phyloP scores from a whole-genome alignment of 345 rosid species.

The Punica granatum region DNA sequence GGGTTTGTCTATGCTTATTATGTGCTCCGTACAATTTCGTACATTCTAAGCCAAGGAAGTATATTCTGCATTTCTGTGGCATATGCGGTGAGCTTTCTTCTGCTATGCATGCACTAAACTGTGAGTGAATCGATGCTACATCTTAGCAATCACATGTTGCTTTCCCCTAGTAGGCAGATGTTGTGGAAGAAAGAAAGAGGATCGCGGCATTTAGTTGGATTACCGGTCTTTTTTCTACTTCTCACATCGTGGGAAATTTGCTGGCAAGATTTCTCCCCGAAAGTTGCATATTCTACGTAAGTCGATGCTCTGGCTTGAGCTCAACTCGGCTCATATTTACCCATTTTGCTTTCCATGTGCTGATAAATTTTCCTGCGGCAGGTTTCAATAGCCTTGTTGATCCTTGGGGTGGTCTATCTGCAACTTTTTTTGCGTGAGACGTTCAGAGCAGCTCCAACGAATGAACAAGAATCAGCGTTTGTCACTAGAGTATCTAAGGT shows the following conservation, averaged over 20 bases:
- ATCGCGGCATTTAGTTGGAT: constrained; percentile 46
- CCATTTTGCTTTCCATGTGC: background rate
- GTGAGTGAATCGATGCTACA: background rate
- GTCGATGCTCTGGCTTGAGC: background rate
- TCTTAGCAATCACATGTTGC: constrained; percentile 8
- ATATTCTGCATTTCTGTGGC: constrained; percentile 45
- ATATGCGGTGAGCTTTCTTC: constrained; percentile 32
- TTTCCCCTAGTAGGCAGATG: constrained; percentile 37
- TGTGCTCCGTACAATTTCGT: constrained; percentile 45
- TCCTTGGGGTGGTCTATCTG: constrained; percentile 30
- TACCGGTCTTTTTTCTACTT: constrained; percentile 40
- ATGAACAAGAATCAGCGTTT: constrained; percentile 26
- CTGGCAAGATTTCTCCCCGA: constrained; percentile 45
- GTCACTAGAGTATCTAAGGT: constrained; percentile 17
- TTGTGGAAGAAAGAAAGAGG: constrained; percentile 31
- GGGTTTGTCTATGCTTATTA: constrained; percentile 44
- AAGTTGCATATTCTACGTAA: constrained; percentile 37
- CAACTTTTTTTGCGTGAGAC: constrained; percentile 39
- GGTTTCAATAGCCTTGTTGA: constrained; percentile 40
- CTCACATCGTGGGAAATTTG: constrained; percentile 42
- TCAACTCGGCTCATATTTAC: background rate
- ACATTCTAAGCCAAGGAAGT: constrained; percentile 48
- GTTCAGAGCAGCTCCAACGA: constrained; percentile 16
- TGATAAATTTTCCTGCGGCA: constrained; percentile 14
- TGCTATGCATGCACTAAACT: background rate